phyloP scores from a whole-genome alignment of 306 rosid species.

The Dryas drummondii region DNA sequence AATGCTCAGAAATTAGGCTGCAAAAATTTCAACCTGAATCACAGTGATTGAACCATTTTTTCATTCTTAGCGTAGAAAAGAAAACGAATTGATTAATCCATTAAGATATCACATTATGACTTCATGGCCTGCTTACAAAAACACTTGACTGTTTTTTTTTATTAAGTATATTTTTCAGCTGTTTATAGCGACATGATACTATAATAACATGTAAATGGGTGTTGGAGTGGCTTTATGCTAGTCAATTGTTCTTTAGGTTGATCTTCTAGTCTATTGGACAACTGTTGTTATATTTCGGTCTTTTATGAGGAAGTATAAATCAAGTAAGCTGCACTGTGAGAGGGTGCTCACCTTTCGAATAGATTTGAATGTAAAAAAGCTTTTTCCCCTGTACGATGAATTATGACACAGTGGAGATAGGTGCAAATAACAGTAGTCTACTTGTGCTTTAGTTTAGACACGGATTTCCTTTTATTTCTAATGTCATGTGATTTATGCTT shows the following conservation, averaged over 20 bases:
- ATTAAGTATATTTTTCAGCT: neutral
- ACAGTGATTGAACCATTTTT: neutral
- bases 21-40: neutral
- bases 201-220: neutral
- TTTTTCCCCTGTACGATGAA: neutral
- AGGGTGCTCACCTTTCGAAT: neutral
- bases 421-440: neutral
- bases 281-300: neutral
- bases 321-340: neutral
- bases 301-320: neutral
- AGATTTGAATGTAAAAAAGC: neutral
- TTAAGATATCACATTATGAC: neutral
- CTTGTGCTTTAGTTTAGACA: neutral
- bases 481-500: neutral
- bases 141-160: neutral
- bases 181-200: neutral
- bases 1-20: neutral
- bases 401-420: neutral
- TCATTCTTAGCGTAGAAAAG: neutral
- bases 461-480: neutral
- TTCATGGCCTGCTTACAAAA: neutral
- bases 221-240: neutral
- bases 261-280: neutral
- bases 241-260: neutral
- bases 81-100: neutral